Percentiles rank a stretch among this genome's conserved stretches.
These are phyloP conservation scores for Polyporus tsugae DNA, from an alignment of 1,284 basidiomycete genomes.

Conservation along the genomic window DNA sequence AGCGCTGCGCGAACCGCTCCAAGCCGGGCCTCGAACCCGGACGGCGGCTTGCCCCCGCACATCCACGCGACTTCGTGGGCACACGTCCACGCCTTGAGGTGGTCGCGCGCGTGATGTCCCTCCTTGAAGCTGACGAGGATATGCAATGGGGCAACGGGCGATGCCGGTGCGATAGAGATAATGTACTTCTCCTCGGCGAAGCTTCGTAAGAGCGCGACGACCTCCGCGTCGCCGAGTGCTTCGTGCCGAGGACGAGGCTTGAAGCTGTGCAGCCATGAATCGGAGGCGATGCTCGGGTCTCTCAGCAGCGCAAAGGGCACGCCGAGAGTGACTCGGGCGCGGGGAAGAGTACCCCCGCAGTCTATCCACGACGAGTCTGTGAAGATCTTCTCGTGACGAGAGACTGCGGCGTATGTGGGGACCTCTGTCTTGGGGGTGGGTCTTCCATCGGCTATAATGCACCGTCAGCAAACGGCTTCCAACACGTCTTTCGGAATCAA, in stretches of 20 bases:
- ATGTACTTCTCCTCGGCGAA: constrained; percentile 57
- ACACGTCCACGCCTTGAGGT: constrained; percentile 65
- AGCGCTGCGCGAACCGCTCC: constrained; percentile 38
- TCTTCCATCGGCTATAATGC: constrained; percentile 12
- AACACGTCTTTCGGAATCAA: neutral
- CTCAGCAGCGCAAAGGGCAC: constrained; percentile 26
- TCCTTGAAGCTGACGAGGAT: constrained; percentile 59
- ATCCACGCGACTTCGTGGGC: constrained; percentile 43
- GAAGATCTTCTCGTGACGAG: constrained; percentile 33
- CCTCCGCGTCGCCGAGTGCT: constrained; percentile 19
- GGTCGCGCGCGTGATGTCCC: constrained; percentile 53
- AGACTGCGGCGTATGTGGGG: constrained; percentile 1
- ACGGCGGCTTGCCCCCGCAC: constrained; percentile 17
- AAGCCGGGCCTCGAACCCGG: constrained; percentile 27
- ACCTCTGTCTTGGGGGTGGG: constrained; percentile 9
- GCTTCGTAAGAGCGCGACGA: constrained; percentile 32
- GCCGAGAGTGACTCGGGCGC: constrained; percentile 27
- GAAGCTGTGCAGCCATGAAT: neutral
- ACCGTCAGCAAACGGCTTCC: neutral
- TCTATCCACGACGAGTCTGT: constrained; percentile 22
- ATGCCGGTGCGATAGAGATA: constrained; percentile 52
- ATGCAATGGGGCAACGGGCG: constrained; percentile 24
- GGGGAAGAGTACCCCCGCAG: neutral
- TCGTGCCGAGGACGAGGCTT: neutral
- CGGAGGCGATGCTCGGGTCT: neutral